Evolutionary conservation across 2,329 filamentous ascomycete genomes (phyloP).

Genomic region (Diatrype stigma): DNA sequence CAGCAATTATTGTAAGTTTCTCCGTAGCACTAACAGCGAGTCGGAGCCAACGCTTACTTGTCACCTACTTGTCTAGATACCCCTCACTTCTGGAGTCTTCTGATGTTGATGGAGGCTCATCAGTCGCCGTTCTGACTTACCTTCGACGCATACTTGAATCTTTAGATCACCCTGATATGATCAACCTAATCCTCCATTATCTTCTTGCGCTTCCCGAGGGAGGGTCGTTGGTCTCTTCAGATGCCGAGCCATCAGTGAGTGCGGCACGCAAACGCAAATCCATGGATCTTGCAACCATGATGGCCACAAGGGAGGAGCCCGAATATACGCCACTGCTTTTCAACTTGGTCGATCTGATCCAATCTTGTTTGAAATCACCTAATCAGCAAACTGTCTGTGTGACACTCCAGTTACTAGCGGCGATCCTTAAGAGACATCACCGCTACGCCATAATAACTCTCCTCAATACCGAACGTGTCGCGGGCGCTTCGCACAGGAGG

Average conservation of each 20-base stretch:
- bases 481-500: constrained; percentile 53
- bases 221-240: constrained; percentile 31
- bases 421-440: constrained; percentile 83
- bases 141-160: constrained; percentile 85
- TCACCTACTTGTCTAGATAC: constrained; percentile 61
- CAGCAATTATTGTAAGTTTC: constrained; percentile 78
- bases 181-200: constrained; percentile 90
- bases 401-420: constrained; percentile 80
- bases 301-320: constrained; percentile 69
- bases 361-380: constrained; percentile 76
- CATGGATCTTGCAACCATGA: constrained; percentile 77
- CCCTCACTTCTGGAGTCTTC: constrained; percentile 95
- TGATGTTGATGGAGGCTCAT: constrained; percentile 93
- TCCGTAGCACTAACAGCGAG: not conserved
- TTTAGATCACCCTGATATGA: constrained; percentile 88
- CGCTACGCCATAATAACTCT: constrained; percentile 77
- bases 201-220: constrained; percentile 74
- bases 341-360: constrained; percentile 85
- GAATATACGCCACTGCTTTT: constrained; percentile 80
- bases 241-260: constrained; percentile 51
- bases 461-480: constrained; percentile 60
- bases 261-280: constrained; percentile 81
- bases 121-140: constrained; percentile 92
- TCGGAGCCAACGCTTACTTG: constrained; percentile 7
- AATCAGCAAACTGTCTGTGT: constrained; percentile 88